phyloP scores from a whole-genome alignment of 139 green algal genomes.

The Coelastrella sp. region DNA sequence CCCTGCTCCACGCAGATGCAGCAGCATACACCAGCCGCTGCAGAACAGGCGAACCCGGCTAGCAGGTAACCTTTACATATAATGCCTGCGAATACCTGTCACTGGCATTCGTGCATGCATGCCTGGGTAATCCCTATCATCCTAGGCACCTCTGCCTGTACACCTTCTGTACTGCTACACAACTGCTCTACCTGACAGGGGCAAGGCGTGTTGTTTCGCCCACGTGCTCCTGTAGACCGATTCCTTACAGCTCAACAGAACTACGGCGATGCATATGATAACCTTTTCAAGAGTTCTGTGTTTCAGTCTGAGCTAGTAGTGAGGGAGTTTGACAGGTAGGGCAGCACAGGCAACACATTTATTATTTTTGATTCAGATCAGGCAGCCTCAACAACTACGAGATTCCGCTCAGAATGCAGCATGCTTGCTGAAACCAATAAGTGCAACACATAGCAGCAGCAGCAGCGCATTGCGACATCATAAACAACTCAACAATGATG shows the following conservation, averaged over 20 bases:
- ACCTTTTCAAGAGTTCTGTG: constrained; percentile 42
- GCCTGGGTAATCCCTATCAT: no score
- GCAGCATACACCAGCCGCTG: not conserved
- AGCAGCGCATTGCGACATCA: not conserved
- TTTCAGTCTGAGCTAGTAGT: constrained; percentile 47
- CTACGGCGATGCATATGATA: constrained; percentile 44
- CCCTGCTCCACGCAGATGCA: not conserved
- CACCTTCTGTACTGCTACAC: not conserved
- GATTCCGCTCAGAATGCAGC: not conserved
- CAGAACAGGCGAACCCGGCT: not conserved
- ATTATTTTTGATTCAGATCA: not conserved
- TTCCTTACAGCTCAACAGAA: not conserved
- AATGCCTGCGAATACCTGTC: not conserved
- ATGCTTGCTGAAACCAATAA: not conserved
- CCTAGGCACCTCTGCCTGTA: no score
- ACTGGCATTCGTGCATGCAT: not conserved
- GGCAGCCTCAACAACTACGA: not conserved
- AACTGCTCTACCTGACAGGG: no score
- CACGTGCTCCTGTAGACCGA: not conserved
- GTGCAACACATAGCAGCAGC: not conserved
- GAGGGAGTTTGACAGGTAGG: constrained; percentile 46
- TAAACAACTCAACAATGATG: no score
- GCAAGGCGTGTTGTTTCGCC: not conserved
- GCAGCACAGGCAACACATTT: not conserved
- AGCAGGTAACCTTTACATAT: not conserved